These are phyloP conservation scores for Citrus trifoliata DNA, from an alignment of 345 rosid genomes.

Conservation along the genomic window DNA sequence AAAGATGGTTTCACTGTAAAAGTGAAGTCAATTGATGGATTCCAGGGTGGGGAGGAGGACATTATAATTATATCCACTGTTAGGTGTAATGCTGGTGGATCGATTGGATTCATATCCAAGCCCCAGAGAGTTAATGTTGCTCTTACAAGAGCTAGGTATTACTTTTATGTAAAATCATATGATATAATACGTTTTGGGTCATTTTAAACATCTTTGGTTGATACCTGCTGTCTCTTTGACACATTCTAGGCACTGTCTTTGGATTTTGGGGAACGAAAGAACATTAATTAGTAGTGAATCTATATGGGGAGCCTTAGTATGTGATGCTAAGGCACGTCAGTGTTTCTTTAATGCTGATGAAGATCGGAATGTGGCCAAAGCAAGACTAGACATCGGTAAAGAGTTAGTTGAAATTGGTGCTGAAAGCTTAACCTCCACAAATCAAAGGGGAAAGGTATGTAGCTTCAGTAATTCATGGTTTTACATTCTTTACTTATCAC, in stretches of 20 bases:
- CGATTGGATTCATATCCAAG: slow-evolving; percentile 25
- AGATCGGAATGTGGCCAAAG: not conserved
- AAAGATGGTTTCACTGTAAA: slow-evolving; percentile 17
- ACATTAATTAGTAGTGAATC: slow-evolving; percentile 15
- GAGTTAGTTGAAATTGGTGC: not conserved
- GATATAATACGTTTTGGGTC: not conserved
- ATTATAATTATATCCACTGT: slow-evolving; percentile 27
- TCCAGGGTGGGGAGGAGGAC: slow-evolving; percentile 36
- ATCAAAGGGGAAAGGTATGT: slow-evolving; percentile 43
- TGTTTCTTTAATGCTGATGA: slow-evolving; percentile 23
- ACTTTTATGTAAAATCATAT: not conserved
- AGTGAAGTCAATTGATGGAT: slow-evolving; percentile 26
- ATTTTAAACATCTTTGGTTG: not conserved
- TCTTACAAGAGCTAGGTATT: slow-evolving; percentile 36
- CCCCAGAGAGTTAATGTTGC: slow-evolving; percentile 25
- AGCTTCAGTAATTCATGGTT: not conserved
- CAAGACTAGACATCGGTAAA: not conserved
- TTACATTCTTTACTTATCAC: not conserved
- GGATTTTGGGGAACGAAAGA: slow-evolving; percentile 26
- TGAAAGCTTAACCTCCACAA: slow-evolving; percentile 10
- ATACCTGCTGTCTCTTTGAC: not conserved
- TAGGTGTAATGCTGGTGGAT: slow-evolving; percentile 22
- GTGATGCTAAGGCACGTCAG: slow-evolving; percentile 18
- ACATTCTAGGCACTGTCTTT: slow-evolving; percentile 25
- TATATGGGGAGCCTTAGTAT: slow-evolving; percentile 19